Evolutionary conservation across 352 stramenopile species (phyloP).

Genomic region (Pythium periplocum): DNA sequence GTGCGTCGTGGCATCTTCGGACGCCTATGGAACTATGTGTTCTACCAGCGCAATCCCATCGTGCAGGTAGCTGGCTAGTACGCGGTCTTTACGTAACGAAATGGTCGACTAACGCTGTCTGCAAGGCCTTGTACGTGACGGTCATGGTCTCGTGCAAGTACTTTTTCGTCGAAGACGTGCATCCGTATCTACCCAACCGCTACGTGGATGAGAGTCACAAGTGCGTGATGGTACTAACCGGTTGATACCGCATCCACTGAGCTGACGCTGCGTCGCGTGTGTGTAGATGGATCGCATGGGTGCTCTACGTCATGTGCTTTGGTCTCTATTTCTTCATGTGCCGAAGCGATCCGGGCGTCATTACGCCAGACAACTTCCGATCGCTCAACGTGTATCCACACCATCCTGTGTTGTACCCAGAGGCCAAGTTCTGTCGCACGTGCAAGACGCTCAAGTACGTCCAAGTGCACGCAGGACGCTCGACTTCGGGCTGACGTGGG

Average conservation of each 20-base stretch:
- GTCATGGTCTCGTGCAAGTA: slow-evolving; percentile 67
- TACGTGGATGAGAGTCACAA: slow-evolving; percentile 62
- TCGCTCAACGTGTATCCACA: slow-evolving; percentile 58
- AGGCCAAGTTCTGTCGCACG: slow-evolving; percentile 78
- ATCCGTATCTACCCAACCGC: slow-evolving; percentile 53
- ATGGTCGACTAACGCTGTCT: neutral
- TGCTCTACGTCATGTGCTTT: slow-evolving; percentile 53
- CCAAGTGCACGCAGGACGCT: neutral
- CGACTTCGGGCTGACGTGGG: neutral
- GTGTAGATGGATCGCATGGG: slow-evolving; percentile 34
- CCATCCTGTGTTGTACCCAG: slow-evolving; percentile 76
- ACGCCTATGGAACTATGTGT: slow-evolving; percentile 48
- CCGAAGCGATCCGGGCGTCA: slow-evolving; percentile 63
- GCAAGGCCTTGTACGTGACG: slow-evolving; percentile 69
- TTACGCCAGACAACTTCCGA: slow-evolving; percentile 44
- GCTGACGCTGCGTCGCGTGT: neutral
- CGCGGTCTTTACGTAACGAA: neutral
- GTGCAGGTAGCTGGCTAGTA: slow-evolving; percentile 39
- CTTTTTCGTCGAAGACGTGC: slow-evolving; percentile 62
- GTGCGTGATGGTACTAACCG: slow-evolving; percentile 15
- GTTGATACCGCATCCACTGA: no score
- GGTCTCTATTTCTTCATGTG: slow-evolving; percentile 71
- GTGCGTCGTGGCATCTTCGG: slow-evolving; percentile 10
- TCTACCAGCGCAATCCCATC: slow-evolving; percentile 63
- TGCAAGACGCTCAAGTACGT: slow-evolving; percentile 83